Evolutionary conservation across 2,329 filamentous ascomycete species (phyloP), one percentile per base, ranked within the genome.

Genomic region (Macroventuria anomochaeta): DNA sequence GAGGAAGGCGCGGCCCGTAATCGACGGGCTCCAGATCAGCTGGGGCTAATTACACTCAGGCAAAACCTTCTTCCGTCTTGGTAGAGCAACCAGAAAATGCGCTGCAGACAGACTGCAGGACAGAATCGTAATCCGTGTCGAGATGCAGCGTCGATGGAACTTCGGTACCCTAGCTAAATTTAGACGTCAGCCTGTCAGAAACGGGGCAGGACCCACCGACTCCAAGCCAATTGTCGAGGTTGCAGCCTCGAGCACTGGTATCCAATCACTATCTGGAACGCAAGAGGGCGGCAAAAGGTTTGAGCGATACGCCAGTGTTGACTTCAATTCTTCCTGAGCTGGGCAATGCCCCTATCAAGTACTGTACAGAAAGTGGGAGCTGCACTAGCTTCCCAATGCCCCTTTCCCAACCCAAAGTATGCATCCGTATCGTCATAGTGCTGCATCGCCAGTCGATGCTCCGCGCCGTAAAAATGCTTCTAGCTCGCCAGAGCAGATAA

Each of bases 361-460:
- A 70, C 62, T 66, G 55, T 71, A 71, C 68, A 69, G 39, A 54
- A 60, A 58, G 55, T 61, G 61, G 63, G 65, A 69, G 69, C 68
- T 71, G 69, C 69, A 64, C 69, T 71, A 72, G 69, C 67, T 67
- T 64, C 66, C 65, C 60, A 62, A 55, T 56, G 49, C 58, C 59
- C 58, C 53, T 57, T 58, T 55, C 56, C 51, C 21, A 49, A 15
- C 26, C 51, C 39, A 38, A 37, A 36, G 11, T 34, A 49, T 44
- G 39, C 39, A 23, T 17, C 39, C 54, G 46, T 54, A 43, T 53
- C 46, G 36, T 57, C 49, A 41, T 50, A 49, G 64, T 58, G 50
- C 63, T 58, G 64, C 61, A 63, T 67, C 61, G 61, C 59, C 65
- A 63, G 38, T 57, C 46, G 55, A 60, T 62, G 55, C 58, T 41